Conservation (phyloP, 2,329 filamentous ascomycete species). For the Botrytis medusae region DNA sequence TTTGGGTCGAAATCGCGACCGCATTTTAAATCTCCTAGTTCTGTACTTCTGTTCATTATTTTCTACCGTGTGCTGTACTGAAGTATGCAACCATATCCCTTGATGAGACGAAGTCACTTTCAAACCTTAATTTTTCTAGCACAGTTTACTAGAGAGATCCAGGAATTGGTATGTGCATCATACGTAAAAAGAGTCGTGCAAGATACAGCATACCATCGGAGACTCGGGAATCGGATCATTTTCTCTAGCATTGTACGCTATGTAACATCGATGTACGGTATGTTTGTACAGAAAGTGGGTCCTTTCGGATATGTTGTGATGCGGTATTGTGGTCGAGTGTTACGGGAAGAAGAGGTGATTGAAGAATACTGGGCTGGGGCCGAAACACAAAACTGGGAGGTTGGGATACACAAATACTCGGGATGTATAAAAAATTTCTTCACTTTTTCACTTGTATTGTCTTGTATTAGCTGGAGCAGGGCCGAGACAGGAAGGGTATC, state of each 20-base stretch:
- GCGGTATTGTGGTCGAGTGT: slow-evolving; percentile 1
- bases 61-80: not conserved
- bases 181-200: not conserved
- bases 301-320: slow-evolving; percentile 14
- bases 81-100: no score
- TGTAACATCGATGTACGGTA: not conserved
- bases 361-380: not conserved
- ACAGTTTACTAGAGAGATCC: not conserved
- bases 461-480: slow-evolving; percentile 14
- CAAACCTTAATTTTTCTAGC: not conserved
- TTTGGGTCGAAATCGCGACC: not conserved
- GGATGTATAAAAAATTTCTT: slow-evolving; percentile 4
- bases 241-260: not conserved
- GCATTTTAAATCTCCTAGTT: slow-evolving; percentile 15
- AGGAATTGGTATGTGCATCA: not conserved
- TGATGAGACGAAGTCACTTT: not conserved
- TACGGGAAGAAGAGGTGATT: not conserved
- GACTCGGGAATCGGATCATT: slow-evolving; percentile 18
- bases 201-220: slow-evolving; percentile 6
- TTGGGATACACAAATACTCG: slow-evolving; percentile 1
- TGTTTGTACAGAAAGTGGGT: slow-evolving; percentile 3
- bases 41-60: not conserved
- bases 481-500: not conserved
- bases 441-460: not conserved
- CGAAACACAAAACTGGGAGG: not conserved